Evolutionary conservation across 768 basidiomycete species (phyloP), one percentile per base, ranked within the genome.

Genomic region (Panellus pusillus): DNA sequence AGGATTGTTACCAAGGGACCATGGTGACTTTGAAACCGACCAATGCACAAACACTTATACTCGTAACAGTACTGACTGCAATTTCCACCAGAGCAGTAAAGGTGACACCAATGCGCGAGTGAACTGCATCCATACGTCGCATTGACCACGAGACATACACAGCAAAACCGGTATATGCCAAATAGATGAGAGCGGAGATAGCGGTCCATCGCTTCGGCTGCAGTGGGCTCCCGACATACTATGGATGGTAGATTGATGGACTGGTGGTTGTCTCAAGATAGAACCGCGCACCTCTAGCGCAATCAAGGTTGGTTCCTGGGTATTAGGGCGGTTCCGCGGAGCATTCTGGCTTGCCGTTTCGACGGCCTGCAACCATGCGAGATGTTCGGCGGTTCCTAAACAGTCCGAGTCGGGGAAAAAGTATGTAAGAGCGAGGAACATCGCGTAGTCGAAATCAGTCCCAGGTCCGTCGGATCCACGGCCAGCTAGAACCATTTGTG

Each of bases 71-170:
- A 73, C 93, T 95, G 53, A 91, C 93, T 7, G 87, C 75, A 39
- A 98, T 86, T 71, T 98, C 93, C 18, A 96, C 88, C 27, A 95
- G 75, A 12, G 93, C 96, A 2, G 96, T 98, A 67, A 98, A 90
- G 1, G 92, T 90, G 29, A 99, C 74, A 69, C 96, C 96, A 49
- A 92, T 78, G 40, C 91, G 83, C 5, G 91, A 94, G 70, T 99
- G 96, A 9, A 97, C 89, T 12, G 86, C 86, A 54, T 84, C 79
- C 82, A 92, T 89, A 40, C 81, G 78, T 51, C 84, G 79, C 71
- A 93, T 80, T 38, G 86, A 86, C 72, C 84, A 83, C 36, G 77
- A 81, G 54, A 93, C 90, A 61, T 91, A 92, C 9, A 79, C 76
- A 57, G 84, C 78, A 66, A 94, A 90, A 32, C 83, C 77, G 19